Conservation (phyloP, 352 stramenopile species). For the Phytophthora fragariae region DNA sequence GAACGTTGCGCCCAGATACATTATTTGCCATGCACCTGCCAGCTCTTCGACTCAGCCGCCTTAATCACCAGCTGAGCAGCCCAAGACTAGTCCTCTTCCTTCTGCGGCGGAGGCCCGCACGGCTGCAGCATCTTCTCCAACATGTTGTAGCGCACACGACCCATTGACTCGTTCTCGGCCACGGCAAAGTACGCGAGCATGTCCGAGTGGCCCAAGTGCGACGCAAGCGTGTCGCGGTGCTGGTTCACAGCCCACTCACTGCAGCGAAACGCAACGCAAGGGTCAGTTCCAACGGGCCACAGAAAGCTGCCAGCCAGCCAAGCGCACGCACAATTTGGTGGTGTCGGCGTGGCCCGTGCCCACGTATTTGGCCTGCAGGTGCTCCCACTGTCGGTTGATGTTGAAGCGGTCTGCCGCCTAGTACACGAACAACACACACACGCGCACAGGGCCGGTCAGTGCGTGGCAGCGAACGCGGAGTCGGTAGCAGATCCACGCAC, state of each 20-base stretch:
- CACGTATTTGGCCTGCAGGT: slow-evolving; percentile 95
- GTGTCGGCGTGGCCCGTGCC: slow-evolving; percentile 97
- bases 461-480: background rate
- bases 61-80: background rate
- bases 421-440: slow-evolving; percentile 9
- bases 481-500: slow-evolving; percentile 24
- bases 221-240: slow-evolving; percentile 98
- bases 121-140: slow-evolving; percentile 87
- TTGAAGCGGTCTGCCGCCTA: slow-evolving; percentile 91
- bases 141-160: slow-evolving; percentile 78
- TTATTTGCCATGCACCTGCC: slow-evolving; percentile 13
- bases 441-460: slow-evolving; percentile 5
- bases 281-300: slow-evolving; percentile 4
- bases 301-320: background rate
- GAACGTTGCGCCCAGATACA: background rate
- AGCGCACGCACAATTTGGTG: slow-evolving; percentile 93
- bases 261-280: slow-evolving; percentile 4
- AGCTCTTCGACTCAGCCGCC: background rate
- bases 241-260: slow-evolving; percentile 99
- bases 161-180: slow-evolving; percentile 97
- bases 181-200: slow-evolving; percentile 98
- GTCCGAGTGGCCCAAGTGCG: slow-evolving; percentile 97
- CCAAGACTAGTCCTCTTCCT: slow-evolving; percentile 72
- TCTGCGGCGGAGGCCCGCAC: slow-evolving; percentile 75
- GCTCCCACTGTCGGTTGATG: slow-evolving; percentile 94